Evolutionary conservation across 1,284 basidiomycete species (phyloP).

Genomic region (Tylopilus sp.): DNA sequence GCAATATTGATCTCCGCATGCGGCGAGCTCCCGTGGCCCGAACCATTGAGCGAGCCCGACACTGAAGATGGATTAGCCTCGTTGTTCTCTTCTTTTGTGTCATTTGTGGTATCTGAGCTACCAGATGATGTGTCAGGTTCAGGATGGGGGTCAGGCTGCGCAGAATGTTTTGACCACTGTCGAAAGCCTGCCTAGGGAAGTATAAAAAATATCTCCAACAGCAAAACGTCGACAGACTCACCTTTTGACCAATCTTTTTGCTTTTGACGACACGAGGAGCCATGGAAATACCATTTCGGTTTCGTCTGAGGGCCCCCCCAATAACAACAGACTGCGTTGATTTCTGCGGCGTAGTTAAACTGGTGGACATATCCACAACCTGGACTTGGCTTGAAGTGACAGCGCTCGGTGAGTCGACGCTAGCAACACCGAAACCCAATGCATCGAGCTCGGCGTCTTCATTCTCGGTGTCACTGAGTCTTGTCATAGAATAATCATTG

Average conservation of each 20-base stretch:
- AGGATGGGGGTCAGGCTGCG: conserved; percentile 18
- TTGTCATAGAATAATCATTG: conserved; percentile 33
- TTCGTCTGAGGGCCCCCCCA: conserved; percentile 58
- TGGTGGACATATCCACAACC: conserved; percentile 19
- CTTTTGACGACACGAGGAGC: conserved; percentile 45
- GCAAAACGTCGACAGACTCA: conserved; percentile 23
- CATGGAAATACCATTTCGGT: conserved; percentile 51
- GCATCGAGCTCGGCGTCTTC: conserved; percentile 32
- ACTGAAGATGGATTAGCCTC: conserved; percentile 6
- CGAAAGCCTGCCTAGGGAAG: conserved; percentile 35
- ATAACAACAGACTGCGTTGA: conserved; percentile 27
- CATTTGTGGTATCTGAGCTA: conserved; percentile 68
- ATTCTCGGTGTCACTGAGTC: conserved; percentile 33
- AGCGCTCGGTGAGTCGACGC: not conserved
- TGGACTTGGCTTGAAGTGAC: conserved; percentile 1
- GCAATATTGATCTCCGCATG: conserved; percentile 12
- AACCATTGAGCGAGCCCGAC: conserved; percentile 14
- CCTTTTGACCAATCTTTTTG: conserved; percentile 41
- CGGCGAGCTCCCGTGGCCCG: conserved; percentile 2
- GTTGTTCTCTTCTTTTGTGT: conserved; percentile 38
- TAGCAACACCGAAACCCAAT: conserved; percentile 5
- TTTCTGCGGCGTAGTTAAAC: conserved; percentile 10
- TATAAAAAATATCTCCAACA: conserved; percentile 6
- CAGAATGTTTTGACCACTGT: conserved; percentile 38
- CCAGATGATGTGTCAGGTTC: conserved; percentile 66